Base-by-base conservation (phyloP, 345 rosid genomes). In the Kandelia obovata region DNA sequence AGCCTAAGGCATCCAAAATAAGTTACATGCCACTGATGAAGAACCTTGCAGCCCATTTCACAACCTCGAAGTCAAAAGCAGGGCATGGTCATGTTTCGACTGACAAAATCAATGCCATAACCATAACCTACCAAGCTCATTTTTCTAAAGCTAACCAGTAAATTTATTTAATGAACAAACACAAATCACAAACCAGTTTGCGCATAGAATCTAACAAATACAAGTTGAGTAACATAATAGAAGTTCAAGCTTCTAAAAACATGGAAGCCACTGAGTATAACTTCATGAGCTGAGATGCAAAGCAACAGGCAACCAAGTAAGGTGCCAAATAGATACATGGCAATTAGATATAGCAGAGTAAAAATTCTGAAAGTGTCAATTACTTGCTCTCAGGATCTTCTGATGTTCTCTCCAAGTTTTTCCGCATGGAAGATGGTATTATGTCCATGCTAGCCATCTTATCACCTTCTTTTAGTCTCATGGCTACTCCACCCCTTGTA, bases 401-500 rank as follows among this genome's bases (percentile, higher is more conserved):
- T 19, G 79, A 76, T 15, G 74, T 77, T 74, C 20, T 77, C 69
- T 77, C 84, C 79, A 84, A 78, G 78, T 82, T 82, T 79, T 86
- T 83, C 70, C 76, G 69, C 74, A 85, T 63, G 77, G 85, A 61
- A 26, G 89, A 81, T 2, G 96, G 92, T 66, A 89, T 88, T 30
- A 94, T 86, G 83, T 94, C 97, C 84, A 94, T 83, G 71, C 98
- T 84, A 31, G 98, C 98, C 86, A 94, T 88, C 85, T 83, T 94
- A 77, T 89, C 95, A 49, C 80, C 96, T 26, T 72, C 72, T 77
- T 69, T 94, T 25, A 94, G 84, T 75, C 87, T 88, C 98, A 94
- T 94, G 67, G 98, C 92, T 75, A 88, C 77, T 63, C 82, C 79
- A 70, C 97, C 98, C 80, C 96, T 85, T 7, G 96, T 92, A 68